Evolutionary conservation across 495 filamentous ascomycete genomes (phyloP).

Genomic region (Thozetella sp.): DNA sequence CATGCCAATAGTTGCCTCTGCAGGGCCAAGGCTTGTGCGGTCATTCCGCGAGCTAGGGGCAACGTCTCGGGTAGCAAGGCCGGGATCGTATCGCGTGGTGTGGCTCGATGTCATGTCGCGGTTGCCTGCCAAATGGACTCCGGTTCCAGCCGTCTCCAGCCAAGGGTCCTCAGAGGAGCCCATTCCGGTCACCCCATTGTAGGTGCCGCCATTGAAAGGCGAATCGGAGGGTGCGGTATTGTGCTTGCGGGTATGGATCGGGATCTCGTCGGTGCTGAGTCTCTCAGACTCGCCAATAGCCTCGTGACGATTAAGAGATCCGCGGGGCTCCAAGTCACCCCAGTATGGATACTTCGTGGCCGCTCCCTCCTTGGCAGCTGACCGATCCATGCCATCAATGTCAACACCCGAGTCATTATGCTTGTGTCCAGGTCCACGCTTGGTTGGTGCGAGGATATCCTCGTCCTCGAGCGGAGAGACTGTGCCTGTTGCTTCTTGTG

Average conservation of each 20-base stretch:
- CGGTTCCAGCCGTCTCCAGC: not conserved
- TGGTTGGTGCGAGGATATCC: not conserved
- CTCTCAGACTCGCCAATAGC: not conserved
- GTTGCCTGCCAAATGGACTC: not conserved
- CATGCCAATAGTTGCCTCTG: no score
- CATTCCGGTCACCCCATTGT: not conserved
- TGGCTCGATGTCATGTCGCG: not conserved
- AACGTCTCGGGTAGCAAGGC: not conserved
- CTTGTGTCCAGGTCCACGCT: not conserved
- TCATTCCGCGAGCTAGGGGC: not conserved
- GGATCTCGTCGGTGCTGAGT: not conserved
- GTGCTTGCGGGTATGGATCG: not conserved
- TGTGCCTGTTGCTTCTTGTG: no score
- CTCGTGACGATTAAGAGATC: not conserved
- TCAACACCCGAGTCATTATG: conserved; percentile 4
- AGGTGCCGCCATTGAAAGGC: not conserved
- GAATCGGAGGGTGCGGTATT: not conserved
- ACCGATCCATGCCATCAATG: not conserved
- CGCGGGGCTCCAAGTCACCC: no score
- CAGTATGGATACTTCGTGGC: no score
- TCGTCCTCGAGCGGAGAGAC: no score
- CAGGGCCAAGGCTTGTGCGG: not conserved
- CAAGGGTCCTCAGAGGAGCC: not conserved
- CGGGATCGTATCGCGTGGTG: not conserved
- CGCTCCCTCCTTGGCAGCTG: no score